phyloP scores from a whole-genome alignment of 139 green algal genomes.

The Klebsormidium nitens region DNA sequence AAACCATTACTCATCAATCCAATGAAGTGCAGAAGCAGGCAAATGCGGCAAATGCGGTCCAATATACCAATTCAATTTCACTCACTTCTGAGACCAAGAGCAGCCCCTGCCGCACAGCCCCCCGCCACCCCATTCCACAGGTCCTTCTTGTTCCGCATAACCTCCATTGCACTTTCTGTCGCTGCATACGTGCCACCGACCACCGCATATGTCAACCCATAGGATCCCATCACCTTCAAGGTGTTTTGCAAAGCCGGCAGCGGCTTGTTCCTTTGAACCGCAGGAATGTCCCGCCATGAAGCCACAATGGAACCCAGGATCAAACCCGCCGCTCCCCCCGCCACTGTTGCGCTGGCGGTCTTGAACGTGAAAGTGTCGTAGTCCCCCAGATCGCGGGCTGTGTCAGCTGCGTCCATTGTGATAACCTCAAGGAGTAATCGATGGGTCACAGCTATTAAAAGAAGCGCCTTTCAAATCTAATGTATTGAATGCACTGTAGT shows the following conservation, averaged over 20 bases:
- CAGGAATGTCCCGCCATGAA: conserved; percentile 34
- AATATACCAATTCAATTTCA: background rate
- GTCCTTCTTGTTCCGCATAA: conserved; percentile 35
- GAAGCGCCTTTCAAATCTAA: too few relatives aligned
- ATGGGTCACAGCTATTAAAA: too few relatives aligned
- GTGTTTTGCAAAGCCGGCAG: conserved; percentile 37
- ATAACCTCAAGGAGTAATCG: too few relatives aligned
- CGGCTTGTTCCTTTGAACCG: conserved; percentile 33
- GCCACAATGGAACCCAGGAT: conserved; percentile 19
- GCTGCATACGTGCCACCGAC: conserved; percentile 27
- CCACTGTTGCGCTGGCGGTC: conserved; percentile 18
- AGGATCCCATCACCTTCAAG: conserved; percentile 18
- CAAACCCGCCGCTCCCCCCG: conserved; percentile 9
- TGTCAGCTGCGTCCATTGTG: conserved; percentile 27
- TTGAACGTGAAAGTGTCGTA: conserved; percentile 39
- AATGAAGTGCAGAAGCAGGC: background rate
- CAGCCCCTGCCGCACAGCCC: conserved; percentile 25
- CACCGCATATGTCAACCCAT: conserved; percentile 27
- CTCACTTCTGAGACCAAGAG: conserved; percentile 29
- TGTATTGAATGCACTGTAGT: too few relatives aligned
- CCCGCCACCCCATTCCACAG: conserved; percentile 39
- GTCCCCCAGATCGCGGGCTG: conserved; percentile 27
- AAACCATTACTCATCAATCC: background rate
- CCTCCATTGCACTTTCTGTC: conserved; percentile 20
- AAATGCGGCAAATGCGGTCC: background rate